Evolutionary conservation across 2,329 filamentous ascomycete species (phyloP).

Genomic region (Cucurbitaria berberidis): DNA sequence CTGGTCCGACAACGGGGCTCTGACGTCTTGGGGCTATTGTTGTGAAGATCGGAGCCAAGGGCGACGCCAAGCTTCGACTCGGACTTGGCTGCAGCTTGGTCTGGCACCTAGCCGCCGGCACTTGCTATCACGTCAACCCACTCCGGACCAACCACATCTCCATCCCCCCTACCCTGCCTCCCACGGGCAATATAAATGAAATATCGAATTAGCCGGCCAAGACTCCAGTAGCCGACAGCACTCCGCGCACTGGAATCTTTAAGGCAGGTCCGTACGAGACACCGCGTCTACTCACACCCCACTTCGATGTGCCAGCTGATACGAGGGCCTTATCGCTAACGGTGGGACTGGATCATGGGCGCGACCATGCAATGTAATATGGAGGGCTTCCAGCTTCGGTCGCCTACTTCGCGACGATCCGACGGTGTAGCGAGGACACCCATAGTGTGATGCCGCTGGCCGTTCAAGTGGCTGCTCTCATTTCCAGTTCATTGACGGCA

Average conservation of each 20-base stretch:
- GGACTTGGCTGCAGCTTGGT: slow-evolving; percentile 5
- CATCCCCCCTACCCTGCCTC: neutral
- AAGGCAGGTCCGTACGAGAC: neutral
- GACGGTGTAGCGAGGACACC: neutral
- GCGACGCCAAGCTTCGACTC: slow-evolving; percentile 7
- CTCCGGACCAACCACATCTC: slow-evolving; percentile 1
- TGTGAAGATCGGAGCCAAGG: slow-evolving; percentile 5
- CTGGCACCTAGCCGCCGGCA: neutral
- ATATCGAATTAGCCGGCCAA: slow-evolving; percentile 8
- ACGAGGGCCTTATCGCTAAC: neutral
- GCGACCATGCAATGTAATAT: slow-evolving; percentile 4
- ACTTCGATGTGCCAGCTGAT: neutral
- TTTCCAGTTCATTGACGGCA: neutral
- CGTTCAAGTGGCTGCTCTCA: slow-evolving; percentile 4
- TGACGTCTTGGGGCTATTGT: neutral
- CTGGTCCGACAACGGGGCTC: neutral
- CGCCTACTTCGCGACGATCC: neutral
- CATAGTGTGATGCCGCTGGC: neutral
- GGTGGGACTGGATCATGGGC: neutral
- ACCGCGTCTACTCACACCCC: neutral
- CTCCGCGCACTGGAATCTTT: neutral
- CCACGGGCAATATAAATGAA: slow-evolving; percentile 7
- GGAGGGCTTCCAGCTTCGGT: neutral
- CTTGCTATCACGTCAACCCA: neutral
- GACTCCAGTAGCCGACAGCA: neutral